A percentile compares a stretch with the other conserved stretches of the same genome.
These are phyloP conservation scores for Aspergillus floridensis DNA, from an alignment of 2,329 filamentous ascomycete species.

Conservation along the genomic window DNA sequence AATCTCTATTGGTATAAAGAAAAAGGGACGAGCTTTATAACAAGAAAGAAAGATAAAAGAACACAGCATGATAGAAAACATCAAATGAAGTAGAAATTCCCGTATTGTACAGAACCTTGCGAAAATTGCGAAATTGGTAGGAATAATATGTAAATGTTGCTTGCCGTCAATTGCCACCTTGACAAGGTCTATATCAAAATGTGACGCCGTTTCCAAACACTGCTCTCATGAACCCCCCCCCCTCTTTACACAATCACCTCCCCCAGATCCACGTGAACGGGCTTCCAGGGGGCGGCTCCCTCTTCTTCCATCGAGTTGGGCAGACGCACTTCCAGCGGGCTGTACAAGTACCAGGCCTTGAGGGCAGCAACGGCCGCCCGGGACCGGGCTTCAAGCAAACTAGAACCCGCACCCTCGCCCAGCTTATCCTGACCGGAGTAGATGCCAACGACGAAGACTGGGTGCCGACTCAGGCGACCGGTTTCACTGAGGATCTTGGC, in stretches of 20 bases:
- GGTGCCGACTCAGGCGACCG: slow-evolving; percentile 76
- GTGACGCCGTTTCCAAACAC: slow-evolving; percentile 14
- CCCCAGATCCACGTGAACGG: slow-evolving; percentile 67
- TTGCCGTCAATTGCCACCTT: slow-evolving; percentile 11
- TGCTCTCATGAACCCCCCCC: slow-evolving; percentile 11
- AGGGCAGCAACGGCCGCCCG: slow-evolving; percentile 81
- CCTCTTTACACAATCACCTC: slow-evolving; percentile 59
- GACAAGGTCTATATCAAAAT: slow-evolving; percentile 15
- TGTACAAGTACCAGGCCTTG: slow-evolving; percentile 96
- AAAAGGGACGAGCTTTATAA: slow-evolving; percentile 1
- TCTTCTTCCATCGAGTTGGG: slow-evolving; percentile 68
- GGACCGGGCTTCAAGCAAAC: slow-evolving; percentile 71
- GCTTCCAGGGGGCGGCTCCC: slow-evolving; percentile 62
- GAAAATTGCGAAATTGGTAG: slow-evolving; percentile 32
- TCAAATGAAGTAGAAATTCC: slow-evolving; percentile 35
- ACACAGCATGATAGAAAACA: slow-evolving; percentile 26
- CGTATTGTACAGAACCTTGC: slow-evolving; percentile 40
- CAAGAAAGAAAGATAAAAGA: slow-evolving; percentile 14
- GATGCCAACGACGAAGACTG: slow-evolving; percentile 91
- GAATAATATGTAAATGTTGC: slow-evolving; percentile 23
- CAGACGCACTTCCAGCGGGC: slow-evolving; percentile 64
- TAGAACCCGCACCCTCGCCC: slow-evolving; percentile 81
- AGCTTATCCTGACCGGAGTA: slow-evolving; percentile 89
- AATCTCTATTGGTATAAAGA: slow-evolving; percentile 2
- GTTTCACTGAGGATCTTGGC: slow-evolving; percentile 89